Evolutionary conservation across 2,329 filamentous ascomycete genomes (phyloP).

Genomic region (Lachnellula occidentalis): DNA sequence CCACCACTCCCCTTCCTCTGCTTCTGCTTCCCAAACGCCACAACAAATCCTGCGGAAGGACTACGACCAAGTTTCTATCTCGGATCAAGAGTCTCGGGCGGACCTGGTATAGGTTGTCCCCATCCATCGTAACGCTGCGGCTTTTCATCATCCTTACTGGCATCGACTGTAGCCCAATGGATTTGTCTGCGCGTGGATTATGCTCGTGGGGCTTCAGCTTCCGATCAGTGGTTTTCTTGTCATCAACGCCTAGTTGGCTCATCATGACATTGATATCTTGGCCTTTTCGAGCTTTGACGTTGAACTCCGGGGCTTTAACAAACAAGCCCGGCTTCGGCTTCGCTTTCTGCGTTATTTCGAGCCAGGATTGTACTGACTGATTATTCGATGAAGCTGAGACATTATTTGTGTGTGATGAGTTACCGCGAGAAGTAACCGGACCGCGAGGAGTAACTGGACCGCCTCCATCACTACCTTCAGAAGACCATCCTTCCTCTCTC

Average conservation of each 20-base stretch:
- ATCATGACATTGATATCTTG: background rate
- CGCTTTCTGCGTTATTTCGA: background rate
- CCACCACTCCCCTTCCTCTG: background rate
- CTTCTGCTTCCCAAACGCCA: background rate
- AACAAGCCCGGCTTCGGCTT: background rate
- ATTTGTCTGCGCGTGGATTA: background rate
- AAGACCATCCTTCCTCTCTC: slow-evolving; percentile 22
- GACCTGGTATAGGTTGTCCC: background rate
- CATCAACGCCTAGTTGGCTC: background rate
- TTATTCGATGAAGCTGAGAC: background rate
- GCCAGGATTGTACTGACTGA: background rate
- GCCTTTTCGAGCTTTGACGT: background rate
- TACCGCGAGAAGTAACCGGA: slow-evolving; percentile 1
- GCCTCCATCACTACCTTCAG: slow-evolving; percentile 24
- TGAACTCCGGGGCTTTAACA: background rate
- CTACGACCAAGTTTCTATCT: background rate
- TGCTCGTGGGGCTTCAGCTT: background rate
- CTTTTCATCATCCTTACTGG: background rate
- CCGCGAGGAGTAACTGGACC: slow-evolving; percentile 3
- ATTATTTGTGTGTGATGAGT: background rate
- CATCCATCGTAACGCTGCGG: background rate
- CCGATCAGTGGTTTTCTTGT: background rate
- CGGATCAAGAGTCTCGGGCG: background rate
- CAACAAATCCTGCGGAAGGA: background rate
- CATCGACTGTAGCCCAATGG: background rate